Evolutionary conservation across 352 stramenopile species (phyloP), one percentile per base, ranked within the genome.

Genomic region (Phytophthora nicotianae): DNA sequence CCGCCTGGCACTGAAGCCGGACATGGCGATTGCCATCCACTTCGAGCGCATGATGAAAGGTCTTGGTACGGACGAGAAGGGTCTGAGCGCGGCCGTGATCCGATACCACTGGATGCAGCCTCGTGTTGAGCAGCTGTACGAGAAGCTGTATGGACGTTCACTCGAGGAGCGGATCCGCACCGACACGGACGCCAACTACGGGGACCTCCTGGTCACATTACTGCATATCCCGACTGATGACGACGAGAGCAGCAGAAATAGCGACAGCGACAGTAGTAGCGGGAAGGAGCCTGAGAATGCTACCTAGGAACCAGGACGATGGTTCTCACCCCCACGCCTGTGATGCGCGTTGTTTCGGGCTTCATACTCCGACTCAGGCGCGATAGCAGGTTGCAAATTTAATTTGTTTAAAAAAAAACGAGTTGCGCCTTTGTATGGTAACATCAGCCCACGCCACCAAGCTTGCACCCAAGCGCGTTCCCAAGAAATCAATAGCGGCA

Each of bases 31-130:
- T 35, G 74, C 74, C 13, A 61, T 81, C 47, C 78, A 86, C 48
- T 80, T 88, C 42, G 74, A 90, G 54, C 70, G 65, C 53, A 81
- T 78, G 29, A 86, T 90, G 75, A 84, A 81, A 46, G 74, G 76
- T 14, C 47, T 88, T 5, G 67, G 66, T 46, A 90, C 74, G 37
- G 79, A 90, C 58, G 75, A 89, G 58, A 75, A 85, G 51, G 74
- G 62, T 16, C 64, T 89, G 37, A 88, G 73, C 42, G 70, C 71
- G 6, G 77, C 77, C 5, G 52, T 83, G 38, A 74, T 89, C 51
- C 80, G 80, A 43, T 89, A 89, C 47, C 74, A 83, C 54, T 65
- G 68, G 54, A 72, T 75, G 55, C 62, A 87, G 35, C 59, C 65
- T 49, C 62, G 62, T 9, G 60, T 89, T 14, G 48, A 74, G 37